Base-by-base conservation (phyloP, 2,329 filamentous ascomycete genomes). In the Aspergillus clavatus region DNA sequence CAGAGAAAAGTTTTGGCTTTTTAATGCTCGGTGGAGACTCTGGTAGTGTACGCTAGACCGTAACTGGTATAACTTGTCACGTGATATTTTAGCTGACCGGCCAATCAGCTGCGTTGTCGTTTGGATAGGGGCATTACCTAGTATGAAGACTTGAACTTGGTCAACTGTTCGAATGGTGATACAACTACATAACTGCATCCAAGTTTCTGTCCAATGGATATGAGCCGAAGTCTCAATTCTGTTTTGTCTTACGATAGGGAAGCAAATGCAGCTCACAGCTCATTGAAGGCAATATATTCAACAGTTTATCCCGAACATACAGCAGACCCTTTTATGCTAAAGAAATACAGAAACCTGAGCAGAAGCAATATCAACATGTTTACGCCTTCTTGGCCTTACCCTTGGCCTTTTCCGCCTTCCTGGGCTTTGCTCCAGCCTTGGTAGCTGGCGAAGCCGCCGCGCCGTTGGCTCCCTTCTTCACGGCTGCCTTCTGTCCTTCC, bases 391-490 rank as follows among this genome's bases (percentile, higher is more conserved):
- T 35, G 26, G 62, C 62, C 51, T 51, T 49, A 40, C 57, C 51
- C 61, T 65, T 62, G 38, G 52, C 40, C 57, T 64, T 65, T 48
- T 54, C 62, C 48, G 55, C 52, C 49, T 63, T 64, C 55, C 60
- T 57, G 19, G 51, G 50, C 50, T 65, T 65, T 49, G 62, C 58
- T 37, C 57, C 58, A 33, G 51, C 52, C 48, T 62, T 59, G 23
- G 47, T 50, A 35, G 51, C 53, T 38, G 61, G 53, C n/a, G 60
- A 56, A 42, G 52, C 40, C 4, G 38, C 21, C 6, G 39, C 24
- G 36, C 45, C 41, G 14, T 19, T 40, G 19, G 40, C 29, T 19
- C 19, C 38, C 12, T 41, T 38, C 12, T 38, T 44, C 12, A 22
- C 5, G 3, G 10, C 12, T 16, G 21, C 35, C 40, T 47, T 50